Conservation (phyloP, 495 filamentous ascomycete species). For the Platismatia glauca region DNA sequence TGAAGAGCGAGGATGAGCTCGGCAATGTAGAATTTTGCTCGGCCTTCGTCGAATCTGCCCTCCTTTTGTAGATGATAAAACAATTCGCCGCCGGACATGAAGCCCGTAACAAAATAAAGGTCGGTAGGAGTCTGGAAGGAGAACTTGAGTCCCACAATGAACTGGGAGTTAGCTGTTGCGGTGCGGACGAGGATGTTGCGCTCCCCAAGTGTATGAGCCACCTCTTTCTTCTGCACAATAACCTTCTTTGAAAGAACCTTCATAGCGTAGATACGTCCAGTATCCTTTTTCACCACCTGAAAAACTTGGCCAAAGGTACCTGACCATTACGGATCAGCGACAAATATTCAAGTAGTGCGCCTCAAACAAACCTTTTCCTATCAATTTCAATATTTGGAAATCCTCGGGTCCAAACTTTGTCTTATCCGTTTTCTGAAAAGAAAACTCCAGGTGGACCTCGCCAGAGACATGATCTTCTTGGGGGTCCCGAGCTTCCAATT, state of each 20-base stretch:
- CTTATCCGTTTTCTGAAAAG: constrained; percentile 82
- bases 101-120: constrained; percentile 96
- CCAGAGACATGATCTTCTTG: constrained; percentile 68
- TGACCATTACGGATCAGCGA: constrained; percentile 19
- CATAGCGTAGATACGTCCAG: constrained; percentile 94
- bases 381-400: constrained; percentile 90
- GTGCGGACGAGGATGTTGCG: constrained; percentile 95
- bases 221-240: constrained; percentile 98
- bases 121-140: constrained; percentile 97
- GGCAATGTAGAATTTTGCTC: constrained; percentile 98
- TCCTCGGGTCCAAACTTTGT: constrained; percentile 94
- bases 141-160: constrained; percentile 97
- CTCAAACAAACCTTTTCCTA: constrained; percentile 64
- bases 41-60: constrained; percentile 85
- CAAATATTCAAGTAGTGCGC: not conserved
- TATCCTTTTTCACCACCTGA: constrained; percentile 97
- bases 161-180: constrained; percentile 89
- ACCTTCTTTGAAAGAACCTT: constrained; percentile 99
- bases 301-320: constrained; percentile 98
- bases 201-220: constrained; percentile 93
- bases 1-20: constrained; percentile 93
- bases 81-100: constrained; percentile 96
- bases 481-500: constrained; percentile 56
- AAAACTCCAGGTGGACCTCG: constrained; percentile 81
- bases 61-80: constrained; percentile 99